These are phyloP conservation scores for Hypoxylon lienhwacheense DNA, from an alignment of 495 filamentous ascomycete genomes.

Conservation along the genomic window DNA sequence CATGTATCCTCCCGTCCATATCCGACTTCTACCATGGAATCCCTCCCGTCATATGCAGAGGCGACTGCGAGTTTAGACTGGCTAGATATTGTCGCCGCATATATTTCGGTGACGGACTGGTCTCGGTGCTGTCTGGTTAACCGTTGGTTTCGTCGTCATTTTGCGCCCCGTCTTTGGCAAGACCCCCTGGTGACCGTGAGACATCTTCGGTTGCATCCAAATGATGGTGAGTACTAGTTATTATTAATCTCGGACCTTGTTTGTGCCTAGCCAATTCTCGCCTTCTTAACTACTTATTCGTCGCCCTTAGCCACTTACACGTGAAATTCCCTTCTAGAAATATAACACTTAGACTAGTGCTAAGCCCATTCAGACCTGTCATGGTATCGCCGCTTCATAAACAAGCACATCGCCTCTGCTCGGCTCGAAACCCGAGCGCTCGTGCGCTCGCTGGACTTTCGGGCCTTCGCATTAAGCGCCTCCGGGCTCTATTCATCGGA, in stretches of 20 bases:
- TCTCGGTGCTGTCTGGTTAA: conserved; percentile 47
- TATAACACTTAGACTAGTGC: background rate
- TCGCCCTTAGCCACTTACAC: too few species aligned
- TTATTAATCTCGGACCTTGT: background rate
- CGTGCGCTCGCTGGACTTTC: conserved; percentile 45
- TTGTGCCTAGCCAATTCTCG: too few species aligned
- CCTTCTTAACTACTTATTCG: background rate
- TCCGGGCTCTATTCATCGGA: conserved; percentile 41
- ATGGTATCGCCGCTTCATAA: conserved; percentile 46
- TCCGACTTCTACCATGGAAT: conserved; percentile 25
- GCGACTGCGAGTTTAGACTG: conserved; percentile 47
- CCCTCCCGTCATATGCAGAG: conserved; percentile 49
- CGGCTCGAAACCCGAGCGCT: conserved; percentile 35
- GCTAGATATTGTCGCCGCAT: conserved; percentile 47
- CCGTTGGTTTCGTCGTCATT: conserved; percentile 45
- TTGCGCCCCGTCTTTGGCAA: conserved; percentile 52
- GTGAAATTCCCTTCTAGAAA: too few species aligned
- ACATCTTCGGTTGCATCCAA: conserved; percentile 38
- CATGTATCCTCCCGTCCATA: background rate
- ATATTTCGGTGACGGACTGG: conserved; percentile 40
- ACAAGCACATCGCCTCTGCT: conserved; percentile 31
- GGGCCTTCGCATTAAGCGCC: conserved; percentile 37
- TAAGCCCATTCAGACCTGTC: conserved; percentile 36
- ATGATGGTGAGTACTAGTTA: conserved; percentile 39
- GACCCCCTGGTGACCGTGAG: conserved; percentile 43